Conservation (phyloP, 106 monocot species). For the Dendrobium catenatum region DNA sequence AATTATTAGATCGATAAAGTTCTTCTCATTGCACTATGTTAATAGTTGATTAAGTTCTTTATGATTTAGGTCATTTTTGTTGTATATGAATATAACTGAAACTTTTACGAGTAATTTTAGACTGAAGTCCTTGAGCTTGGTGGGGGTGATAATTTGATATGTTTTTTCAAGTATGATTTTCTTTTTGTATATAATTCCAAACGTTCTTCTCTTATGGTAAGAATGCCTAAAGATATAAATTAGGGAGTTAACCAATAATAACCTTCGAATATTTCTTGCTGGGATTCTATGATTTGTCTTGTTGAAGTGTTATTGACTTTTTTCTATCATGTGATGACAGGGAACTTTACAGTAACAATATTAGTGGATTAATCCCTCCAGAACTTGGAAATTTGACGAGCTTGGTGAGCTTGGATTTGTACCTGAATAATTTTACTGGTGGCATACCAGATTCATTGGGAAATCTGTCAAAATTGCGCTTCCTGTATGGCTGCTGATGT, state of each 20-base stretch:
- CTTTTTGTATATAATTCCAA: neutral
- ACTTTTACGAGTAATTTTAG: neutral
- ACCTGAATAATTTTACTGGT: constrained; percentile 70
- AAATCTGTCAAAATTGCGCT: constrained; percentile 67
- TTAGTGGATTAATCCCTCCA: constrained; percentile 71
- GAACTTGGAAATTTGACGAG: constrained; percentile 90
- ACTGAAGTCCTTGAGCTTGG: no score
- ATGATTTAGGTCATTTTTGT: neutral
- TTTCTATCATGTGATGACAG: constrained; percentile 27
- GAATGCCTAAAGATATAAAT: neutral
- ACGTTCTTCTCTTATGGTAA: neutral
- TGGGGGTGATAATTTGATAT: neutral
- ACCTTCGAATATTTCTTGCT: neutral
- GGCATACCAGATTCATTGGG: constrained; percentile 75
- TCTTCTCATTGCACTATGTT: neutral
- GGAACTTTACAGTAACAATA: constrained; percentile 95
- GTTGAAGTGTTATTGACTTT: neutral
- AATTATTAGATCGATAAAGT: neutral
- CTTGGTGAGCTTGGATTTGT: constrained; percentile 95
- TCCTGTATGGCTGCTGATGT: constrained; percentile 48
- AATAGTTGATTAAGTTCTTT: no score
- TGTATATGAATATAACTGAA: neutral
- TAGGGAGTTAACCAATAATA: neutral
- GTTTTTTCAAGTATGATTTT: neutral
- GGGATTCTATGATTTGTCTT: neutral